These are phyloP conservation scores for Saturnispora galanensis DNA, from an alignment of 805 yeast species.

Conservation along the genomic window DNA sequence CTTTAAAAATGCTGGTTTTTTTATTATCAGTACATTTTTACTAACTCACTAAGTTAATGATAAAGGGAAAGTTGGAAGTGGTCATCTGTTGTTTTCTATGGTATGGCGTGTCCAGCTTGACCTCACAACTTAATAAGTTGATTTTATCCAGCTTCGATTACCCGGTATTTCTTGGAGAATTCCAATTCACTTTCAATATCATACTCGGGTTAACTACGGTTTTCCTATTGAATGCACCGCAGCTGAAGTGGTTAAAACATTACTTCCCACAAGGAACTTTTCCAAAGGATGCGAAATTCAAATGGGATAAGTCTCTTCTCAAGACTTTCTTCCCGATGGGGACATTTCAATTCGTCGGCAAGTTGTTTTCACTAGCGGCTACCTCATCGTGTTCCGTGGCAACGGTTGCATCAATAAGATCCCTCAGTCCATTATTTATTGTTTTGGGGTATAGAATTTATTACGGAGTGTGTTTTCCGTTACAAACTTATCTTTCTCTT, in stretches of 20 bases:
- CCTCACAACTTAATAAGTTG: constrained; percentile 53
- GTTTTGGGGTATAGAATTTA: constrained; percentile 44
- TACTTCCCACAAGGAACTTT: constrained; percentile 47
- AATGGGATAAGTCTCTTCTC: constrained; percentile 30
- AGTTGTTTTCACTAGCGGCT: constrained; percentile 52
- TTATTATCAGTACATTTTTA: too few relatives aligned
- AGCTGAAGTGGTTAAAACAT: constrained; percentile 1
- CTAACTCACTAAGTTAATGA: too few relatives aligned
- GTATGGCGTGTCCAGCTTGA: constrained; percentile 53
- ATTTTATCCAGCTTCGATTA: constrained; percentile 46
- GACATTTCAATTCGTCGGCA: constrained; percentile 55
- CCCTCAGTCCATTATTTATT: constrained; percentile 54
- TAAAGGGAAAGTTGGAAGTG: not conserved
- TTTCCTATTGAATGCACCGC: constrained; percentile 9
- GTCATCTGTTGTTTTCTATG: constrained; percentile 29
- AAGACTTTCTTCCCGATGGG: constrained; percentile 54
- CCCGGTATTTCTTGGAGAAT: constrained; percentile 57
- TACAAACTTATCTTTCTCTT: constrained; percentile 41
- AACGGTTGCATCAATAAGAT: constrained; percentile 61
- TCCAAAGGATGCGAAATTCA: constrained; percentile 27
- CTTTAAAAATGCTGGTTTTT: not conserved
- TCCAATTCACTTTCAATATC: constrained; percentile 48
- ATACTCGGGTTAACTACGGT: constrained; percentile 16
- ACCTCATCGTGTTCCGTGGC: constrained; percentile 58
- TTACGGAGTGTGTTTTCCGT: constrained; percentile 42